Evolutionary conservation across 1,139 yeast genomes (phyloP).

Genomic region (Pneumocystis sp.): DNA sequence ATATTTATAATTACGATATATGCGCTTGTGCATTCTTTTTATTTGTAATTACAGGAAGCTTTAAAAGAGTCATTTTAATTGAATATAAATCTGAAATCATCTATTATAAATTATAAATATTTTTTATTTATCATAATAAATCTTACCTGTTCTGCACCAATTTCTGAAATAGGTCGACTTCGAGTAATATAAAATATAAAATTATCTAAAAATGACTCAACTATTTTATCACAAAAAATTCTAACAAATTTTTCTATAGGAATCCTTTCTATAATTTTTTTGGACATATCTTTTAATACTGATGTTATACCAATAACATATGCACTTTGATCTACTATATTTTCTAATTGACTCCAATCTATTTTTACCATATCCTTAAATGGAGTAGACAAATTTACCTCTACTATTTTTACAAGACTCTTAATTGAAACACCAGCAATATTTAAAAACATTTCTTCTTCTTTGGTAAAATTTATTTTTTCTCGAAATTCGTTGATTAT

Average conservation of each 20-base stretch:
- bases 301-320: constrained; percentile 15
- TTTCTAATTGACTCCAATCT: constrained; percentile 54
- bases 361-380: constrained; percentile 80
- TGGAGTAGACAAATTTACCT: constrained; percentile 46
- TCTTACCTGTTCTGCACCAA: constrained; percentile 56
- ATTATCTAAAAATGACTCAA: constrained; percentile 48
- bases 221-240: constrained; percentile 59
- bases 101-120: constrained; percentile 6
- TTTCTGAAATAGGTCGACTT: constrained; percentile 49
- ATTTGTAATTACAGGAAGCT: constrained; percentile 31
- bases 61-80: constrained; percentile 41
- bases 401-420: constrained; percentile 43
- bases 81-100: constrained; percentile 55
- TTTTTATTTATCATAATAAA: not conserved
- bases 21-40: constrained; percentile 10
- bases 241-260: constrained; percentile 59
- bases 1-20: constrained; percentile 7
- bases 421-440: constrained; percentile 47
- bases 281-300: constrained; percentile 14
- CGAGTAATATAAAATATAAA: constrained; percentile 44
- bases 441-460: constrained; percentile 42
- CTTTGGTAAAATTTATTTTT: constrained; percentile 37
- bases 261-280: constrained; percentile 42
- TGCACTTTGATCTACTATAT: constrained; percentile 51
- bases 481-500: constrained; percentile 30